A percentile compares a stretch with the other conserved stretches of the same genome.
phyloP scores from a whole-genome alignment of 2,329 filamentous ascomycete species.

The Xylaria sp. region DNA sequence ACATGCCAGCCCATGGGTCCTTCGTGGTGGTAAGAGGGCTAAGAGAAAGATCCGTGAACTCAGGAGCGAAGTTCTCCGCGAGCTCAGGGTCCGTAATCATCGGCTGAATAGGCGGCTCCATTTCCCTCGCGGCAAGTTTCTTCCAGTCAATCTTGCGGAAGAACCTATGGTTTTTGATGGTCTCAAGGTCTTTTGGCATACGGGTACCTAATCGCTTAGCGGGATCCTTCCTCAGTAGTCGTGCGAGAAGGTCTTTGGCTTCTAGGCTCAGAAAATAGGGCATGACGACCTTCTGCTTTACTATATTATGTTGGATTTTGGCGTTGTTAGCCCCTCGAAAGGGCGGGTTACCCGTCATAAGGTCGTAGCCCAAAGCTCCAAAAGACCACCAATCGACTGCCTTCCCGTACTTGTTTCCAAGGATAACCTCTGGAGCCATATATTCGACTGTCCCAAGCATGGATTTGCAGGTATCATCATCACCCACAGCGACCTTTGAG shows the following conservation, averaged over 20 bases:
- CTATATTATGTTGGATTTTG: constrained; percentile 95
- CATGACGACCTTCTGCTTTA: constrained; percentile 88
- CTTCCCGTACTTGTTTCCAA: constrained; percentile 89
- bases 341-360: constrained; percentile 91
- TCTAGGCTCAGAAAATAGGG: constrained; percentile 93
- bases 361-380: constrained; percentile 89
- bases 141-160: constrained; percentile 98
- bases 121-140: constrained; percentile 81
- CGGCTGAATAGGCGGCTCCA: constrained; percentile 90
- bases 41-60: constrained; percentile 88
- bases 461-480: constrained; percentile 78
- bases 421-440: constrained; percentile 97
- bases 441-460: constrained; percentile 96
- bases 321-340: constrained; percentile 91
- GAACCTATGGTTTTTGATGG: constrained; percentile 92
- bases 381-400: constrained; percentile 99
- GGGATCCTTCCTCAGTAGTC: constrained; percentile 91
- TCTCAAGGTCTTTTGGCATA: constrained; percentile 87
- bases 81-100: constrained; percentile 95
- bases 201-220: constrained; percentile 86
- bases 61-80: constrained; percentile 94
- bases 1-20: constrained; percentile 55
- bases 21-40: constrained; percentile 72
- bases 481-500: constrained; percentile 89
- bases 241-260: constrained; percentile 91